These are phyloP conservation scores for Dendrocalamus latiflorus DNA, from an alignment of 202 grass and related monocot genomes.

Conservation along the genomic window DNA sequence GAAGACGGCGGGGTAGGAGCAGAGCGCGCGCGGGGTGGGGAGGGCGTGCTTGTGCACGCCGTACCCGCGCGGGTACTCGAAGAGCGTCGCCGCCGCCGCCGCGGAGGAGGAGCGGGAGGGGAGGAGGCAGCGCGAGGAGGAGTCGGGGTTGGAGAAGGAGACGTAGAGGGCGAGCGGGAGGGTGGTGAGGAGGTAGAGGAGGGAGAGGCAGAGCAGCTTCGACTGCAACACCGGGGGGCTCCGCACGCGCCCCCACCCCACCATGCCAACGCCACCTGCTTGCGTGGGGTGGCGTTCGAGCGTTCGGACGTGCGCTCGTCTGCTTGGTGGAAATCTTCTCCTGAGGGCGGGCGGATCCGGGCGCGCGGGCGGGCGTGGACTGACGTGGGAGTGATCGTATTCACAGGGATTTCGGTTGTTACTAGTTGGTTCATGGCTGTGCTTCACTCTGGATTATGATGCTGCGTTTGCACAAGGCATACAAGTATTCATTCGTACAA, in stretches of 20 bases:
- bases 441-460: too few species aligned
- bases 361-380: too few species aligned
- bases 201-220: constrained; percentile 84
- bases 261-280: constrained; percentile 27
- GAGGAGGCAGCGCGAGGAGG: constrained; percentile 22
- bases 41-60: constrained; percentile 77
- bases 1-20: constrained; percentile 66
- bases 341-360: too few species aligned
- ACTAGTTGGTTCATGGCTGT: too few species aligned
- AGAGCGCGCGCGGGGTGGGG: constrained; percentile 40
- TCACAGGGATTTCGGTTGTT: too few species aligned
- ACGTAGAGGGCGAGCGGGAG: constrained; percentile 89
- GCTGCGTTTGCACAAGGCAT: too few species aligned
- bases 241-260: constrained; percentile 33
- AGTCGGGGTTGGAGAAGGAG: constrained; percentile 57
- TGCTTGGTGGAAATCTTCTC: too few species aligned
- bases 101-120: not conserved
- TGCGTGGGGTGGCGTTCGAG: too few species aligned
- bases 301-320: too few species aligned
- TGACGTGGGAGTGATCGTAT: too few species aligned
- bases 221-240: constrained; percentile 59
- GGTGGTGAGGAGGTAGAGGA: constrained; percentile 93
- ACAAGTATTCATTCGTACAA: too few species aligned
- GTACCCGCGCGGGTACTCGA: constrained; percentile 58
- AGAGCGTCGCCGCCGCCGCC: constrained; percentile 21